Evolutionary conservation across 495 filamentous ascomycete genomes (phyloP), one percentile per base, ranked within the genome.

Genomic region (Aspergillus egyptiacus): DNA sequence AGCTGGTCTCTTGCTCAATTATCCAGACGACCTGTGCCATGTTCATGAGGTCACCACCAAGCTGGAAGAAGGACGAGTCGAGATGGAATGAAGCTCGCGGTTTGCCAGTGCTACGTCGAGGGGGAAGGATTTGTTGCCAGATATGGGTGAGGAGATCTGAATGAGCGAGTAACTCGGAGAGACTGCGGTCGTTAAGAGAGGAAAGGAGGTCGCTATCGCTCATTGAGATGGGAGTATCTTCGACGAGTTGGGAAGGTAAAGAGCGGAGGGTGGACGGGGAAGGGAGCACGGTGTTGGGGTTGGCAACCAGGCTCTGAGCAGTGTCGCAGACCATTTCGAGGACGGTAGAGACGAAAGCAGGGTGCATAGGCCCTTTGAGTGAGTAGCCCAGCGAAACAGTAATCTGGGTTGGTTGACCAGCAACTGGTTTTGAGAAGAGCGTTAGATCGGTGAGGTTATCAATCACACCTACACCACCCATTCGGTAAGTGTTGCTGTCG

Each of bases 11-110:
- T 46, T 75, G 66, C 33, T 74, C 69, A 0, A 80, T 60, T 3
- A 77, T 59, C 57, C 66, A 69, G 14, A 64, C 63, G 11, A 78
- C 57, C 40, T 73, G 71, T 1, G 73, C 76, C 40, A 80, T 65
- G 18, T 66, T 71, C 59, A 77, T 69, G 31, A 78, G 64, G 48
- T 80, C 76, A 11, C 76, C 76, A 9, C 76, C 76, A 1, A 75
- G 66, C 2, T 72, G 65, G 55, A 77, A 80, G 63, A 80, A 78
- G 0, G 71, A 73, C 0, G 73, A 72, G 22, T 72, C 65, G 23
- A 73, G 63, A 32, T 72, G 69, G 66, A 59, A 78, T 7, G 50
- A 31, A 6, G 50, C 51, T 32, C 46, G 61, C 18, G 48, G 46
- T 14, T 28, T 50, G 0, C 48, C 43, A 15, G 57, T 53, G 13